A percentile compares a stretch with the other conserved stretches of the same genome.
Conservation (phyloP, 441 rosid species). For the Raphanus hybrid region DNA sequence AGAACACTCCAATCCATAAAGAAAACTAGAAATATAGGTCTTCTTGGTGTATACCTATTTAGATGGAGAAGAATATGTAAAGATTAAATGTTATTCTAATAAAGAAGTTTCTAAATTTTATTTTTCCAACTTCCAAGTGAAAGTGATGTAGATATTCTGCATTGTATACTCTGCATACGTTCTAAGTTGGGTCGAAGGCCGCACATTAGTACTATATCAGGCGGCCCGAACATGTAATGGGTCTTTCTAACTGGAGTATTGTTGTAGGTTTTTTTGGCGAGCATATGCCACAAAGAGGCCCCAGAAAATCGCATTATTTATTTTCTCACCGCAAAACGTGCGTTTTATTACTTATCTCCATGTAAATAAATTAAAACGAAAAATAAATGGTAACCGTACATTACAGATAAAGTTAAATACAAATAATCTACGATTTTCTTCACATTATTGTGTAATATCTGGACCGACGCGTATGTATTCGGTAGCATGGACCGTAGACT, state of each 20-base stretch:
- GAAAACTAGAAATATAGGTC: not conserved
- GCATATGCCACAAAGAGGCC: not conserved
- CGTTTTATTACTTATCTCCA: no score
- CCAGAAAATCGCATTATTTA: not conserved
- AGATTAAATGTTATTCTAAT: not conserved
- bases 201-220: not conserved
- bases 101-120: not conserved
- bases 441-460: slow-evolving; percentile 7
- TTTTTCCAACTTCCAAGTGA: not conserved
- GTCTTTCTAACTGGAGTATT: not conserved
- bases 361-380: no score
- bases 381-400: slow-evolving; percentile 22
- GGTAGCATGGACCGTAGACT: slow-evolving; percentile 23
- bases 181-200: not conserved
- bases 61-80: not conserved
- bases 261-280: not conserved
- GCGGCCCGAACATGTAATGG: not conserved
- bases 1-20: no score
- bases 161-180: no score
- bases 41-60: not conserved
- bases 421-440: not conserved
- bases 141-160: not conserved
- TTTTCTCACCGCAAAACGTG: no score
- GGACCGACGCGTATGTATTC: slow-evolving; percentile 21
- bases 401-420: not conserved